Evolutionary conservation across 2,329 filamentous ascomycete species (phyloP), one percentile per base, ranked within the genome.

Genomic region (Atkinsonella hypoxylon): DNA sequence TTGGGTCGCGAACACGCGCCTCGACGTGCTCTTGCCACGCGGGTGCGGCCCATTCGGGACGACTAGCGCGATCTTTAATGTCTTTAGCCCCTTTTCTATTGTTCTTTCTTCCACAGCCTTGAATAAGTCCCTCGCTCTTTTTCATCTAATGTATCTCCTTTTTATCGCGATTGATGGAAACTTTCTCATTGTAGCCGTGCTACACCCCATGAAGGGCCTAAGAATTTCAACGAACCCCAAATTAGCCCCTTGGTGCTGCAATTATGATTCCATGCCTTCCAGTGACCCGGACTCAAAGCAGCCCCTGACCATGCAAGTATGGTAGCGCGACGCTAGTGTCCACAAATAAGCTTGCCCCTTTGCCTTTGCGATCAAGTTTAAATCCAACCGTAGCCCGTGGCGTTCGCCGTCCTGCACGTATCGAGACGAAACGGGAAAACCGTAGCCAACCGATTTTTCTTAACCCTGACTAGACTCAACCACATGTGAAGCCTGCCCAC

Each of bases 341-440:
- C 39, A 41, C 39, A 22, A 7, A 41, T 4, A 11, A 41, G 18
- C n/a, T 17, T 41, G 42, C 13, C 10, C 34, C 34, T 41, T 39
- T 32, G 26, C 44, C 48, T 41, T 34, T 32, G 20, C 47, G 42
- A 15, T 52, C 45, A 42, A 20, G 47, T 22, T 31, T 22, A 26
- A 43, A 44, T 45, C 48, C 41, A 31, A 32, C 41, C 40, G 20
- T 30, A 30, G 47, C 30, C 40, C 44, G 30, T 49, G 30, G 36
- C 38, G 46, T 32, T 32, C 44, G 42, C 20, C 36, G 36, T 48
- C 48, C 44, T 32, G 38, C 42, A 36, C 54, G 54, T 49, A 45
- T 53, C 44, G 52, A 54, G 48, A 55, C 54, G 42, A 34, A 31
- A 40, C 32, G 11, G 11, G 12, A 17, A 15, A n/a, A 13, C 4